A percentile compares a stretch with the other conserved stretches of the same genome.
Conservation (phyloP, 371 early-diverging fungal genomes). For the Syncephalastrum contaminatum region DNA sequence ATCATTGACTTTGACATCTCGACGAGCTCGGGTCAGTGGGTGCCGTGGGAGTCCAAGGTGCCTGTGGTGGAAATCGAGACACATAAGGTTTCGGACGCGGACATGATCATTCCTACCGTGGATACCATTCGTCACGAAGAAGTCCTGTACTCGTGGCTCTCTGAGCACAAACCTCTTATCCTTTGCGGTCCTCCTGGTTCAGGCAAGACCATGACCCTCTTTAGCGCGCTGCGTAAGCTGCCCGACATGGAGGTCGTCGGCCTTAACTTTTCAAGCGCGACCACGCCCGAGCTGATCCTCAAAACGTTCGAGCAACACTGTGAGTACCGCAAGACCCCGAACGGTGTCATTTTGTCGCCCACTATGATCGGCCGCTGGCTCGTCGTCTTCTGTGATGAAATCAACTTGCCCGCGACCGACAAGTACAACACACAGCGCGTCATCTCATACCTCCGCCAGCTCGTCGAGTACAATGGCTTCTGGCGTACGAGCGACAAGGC, state of each 20-base stretch:
- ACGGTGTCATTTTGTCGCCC: conserved; percentile 89
- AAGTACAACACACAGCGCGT: conserved; percentile 98
- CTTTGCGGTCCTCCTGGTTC: conserved; percentile 99
- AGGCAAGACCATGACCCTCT: conserved; percentile 98
- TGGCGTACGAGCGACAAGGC: conserved; percentile 90
- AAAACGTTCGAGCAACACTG: conserved; percentile 98
- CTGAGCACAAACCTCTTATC: conserved; percentile 93
- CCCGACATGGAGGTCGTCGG: conserved; percentile 97
- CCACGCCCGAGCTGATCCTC: conserved; percentile 93
- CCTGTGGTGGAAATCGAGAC: conserved; percentile 96
- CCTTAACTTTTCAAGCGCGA: conserved; percentile 98
- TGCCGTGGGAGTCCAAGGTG: conserved; percentile 87
- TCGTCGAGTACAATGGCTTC: conserved; percentile 96
- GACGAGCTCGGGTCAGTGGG: conserved; percentile 83
- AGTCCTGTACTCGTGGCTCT: conserved; percentile 92
- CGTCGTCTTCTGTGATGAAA: conserved; percentile 99
- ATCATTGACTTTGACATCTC: conserved; percentile 94
- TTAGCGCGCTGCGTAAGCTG: conserved; percentile 92
- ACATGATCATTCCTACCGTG: conserved; percentile 96
- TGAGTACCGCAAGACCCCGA: conserved; percentile 95
- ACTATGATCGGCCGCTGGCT: conserved; percentile 88
- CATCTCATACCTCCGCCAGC: conserved; percentile 93
- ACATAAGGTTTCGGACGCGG: conserved; percentile 89
- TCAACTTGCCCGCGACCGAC: conserved; percentile 96
- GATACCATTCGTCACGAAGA: conserved; percentile 98